Percentiles rank a stretch among this genome's conserved stretches.
These are phyloP conservation scores for Vigna unguiculata DNA, from an alignment of 306 rosid species.

Conservation along the genomic window DNA sequence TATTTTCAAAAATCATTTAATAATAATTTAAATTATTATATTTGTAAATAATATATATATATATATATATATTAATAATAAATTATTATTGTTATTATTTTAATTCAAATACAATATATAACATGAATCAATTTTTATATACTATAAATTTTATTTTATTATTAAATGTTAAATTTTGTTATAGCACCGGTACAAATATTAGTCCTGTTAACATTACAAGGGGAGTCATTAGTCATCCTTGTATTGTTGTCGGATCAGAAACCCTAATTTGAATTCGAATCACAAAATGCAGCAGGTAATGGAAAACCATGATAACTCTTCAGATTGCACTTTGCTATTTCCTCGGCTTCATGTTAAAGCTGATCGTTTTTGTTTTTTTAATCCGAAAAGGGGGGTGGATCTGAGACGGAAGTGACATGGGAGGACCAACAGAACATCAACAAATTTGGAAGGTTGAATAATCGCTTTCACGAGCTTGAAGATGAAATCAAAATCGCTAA, in stretches of 20 bases:
- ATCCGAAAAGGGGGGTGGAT: conserved; percentile 67
- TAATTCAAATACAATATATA: no score
- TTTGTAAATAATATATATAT: no score
- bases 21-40: no score
- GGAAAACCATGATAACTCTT: conserved; percentile 40
- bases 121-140: no score
- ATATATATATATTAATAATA: no score
- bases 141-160: no score
- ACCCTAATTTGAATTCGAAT: conserved; percentile 36
- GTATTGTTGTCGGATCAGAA: conserved; percentile 36
- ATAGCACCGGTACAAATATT: no score
- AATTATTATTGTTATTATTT: no score
- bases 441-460: conserved; percentile 88
- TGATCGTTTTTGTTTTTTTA: neutral
- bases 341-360: neutral
- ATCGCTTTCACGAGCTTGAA: conserved; percentile 91
- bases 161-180: no score
- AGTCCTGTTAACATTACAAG: no score
- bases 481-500: conserved; percentile 84
- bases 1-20: no score
- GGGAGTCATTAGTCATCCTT: neutral
- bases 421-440: conserved; percentile 88
- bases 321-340: neutral
- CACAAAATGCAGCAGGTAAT: conserved; percentile 67
- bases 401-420: conserved; percentile 89